These are phyloP conservation scores for Nannochloropsis gaditana DNA, from an alignment of 108 stramenopile species.

Conservation along the genomic window DNA sequence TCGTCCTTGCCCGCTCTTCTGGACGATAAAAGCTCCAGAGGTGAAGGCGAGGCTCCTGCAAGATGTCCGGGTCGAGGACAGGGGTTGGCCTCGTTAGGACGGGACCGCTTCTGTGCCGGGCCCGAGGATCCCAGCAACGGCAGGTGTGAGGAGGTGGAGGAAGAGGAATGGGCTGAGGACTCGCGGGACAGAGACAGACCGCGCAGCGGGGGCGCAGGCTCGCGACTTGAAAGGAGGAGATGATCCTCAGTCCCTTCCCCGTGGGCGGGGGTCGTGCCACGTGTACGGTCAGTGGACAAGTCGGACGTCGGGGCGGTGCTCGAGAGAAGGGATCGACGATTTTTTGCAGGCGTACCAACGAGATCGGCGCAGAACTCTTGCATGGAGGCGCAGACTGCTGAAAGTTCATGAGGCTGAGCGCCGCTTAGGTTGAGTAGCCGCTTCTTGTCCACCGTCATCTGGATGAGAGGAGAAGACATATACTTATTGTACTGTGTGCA, in stretches of 20 bases:
- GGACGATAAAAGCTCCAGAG: too few species aligned
- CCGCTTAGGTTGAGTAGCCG: not conserved
- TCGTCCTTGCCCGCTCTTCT: too few species aligned
- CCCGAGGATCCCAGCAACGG: not conserved
- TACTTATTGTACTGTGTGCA: too few species aligned
- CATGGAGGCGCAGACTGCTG: conserved; percentile 15
- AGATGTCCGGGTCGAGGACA: too few species aligned
- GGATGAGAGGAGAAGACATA: not conserved
- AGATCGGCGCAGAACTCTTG: not conserved
- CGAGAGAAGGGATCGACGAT: not conserved
- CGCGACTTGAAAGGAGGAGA: too few species aligned
- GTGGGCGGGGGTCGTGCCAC: too few species aligned
- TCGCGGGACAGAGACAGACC: not conserved
- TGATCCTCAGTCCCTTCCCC: too few species aligned
- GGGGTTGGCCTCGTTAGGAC: not conserved
- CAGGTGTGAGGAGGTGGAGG: not conserved
- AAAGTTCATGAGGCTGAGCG: not conserved
- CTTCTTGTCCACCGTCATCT: not conserved
- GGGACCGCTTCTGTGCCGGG: not conserved
- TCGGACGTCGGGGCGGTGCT: too few species aligned
- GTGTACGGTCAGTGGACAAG: too few species aligned
- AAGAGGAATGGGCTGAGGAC: not conserved
- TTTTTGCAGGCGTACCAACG: not conserved
- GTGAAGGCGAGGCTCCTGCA: too few species aligned
- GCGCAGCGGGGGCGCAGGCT: not conserved